These are phyloP conservation scores for Stenogyne calaminthoides DNA, from an alignment of 305 asterid species.

Conservation along the genomic window DNA sequence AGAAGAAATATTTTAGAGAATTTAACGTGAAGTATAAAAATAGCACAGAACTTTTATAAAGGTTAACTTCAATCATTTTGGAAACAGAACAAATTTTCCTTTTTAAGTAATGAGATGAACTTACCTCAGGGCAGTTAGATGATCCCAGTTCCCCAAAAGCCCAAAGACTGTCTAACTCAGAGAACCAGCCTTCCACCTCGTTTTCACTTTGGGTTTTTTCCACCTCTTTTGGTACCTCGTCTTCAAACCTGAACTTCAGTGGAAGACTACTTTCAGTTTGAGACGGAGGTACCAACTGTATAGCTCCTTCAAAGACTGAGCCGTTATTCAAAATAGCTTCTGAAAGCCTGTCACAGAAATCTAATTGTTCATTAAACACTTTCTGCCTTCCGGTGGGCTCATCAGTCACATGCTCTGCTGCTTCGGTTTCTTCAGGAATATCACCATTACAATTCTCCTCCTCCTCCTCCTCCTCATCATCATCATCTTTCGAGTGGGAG, in stretches of 20 bases:
- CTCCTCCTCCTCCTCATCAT: background rate
- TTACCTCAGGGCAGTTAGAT: constrained; percentile 30
- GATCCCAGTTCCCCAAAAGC: constrained; percentile 18
- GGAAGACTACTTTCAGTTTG: constrained; percentile 36
- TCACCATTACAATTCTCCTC: background rate
- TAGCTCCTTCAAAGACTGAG: constrained; percentile 14
- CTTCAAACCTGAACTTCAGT: constrained; percentile 48
- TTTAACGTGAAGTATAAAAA: background rate
- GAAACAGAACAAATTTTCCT: constrained; percentile 1
- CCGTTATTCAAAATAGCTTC: constrained; percentile 39
- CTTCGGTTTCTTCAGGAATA: too few relatives aligned
- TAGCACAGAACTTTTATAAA: background rate
- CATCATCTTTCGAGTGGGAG: background rate
- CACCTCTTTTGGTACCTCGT: constrained; percentile 35
- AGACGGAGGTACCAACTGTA: constrained; percentile 19
- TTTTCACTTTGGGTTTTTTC: constrained; percentile 43
- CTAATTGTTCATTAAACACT: background rate
- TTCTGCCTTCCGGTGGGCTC: constrained; percentile 15
- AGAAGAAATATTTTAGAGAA: background rate
- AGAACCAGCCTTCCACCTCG: constrained; percentile 38
- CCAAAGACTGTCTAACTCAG: constrained; percentile 20
- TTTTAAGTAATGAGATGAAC: constrained; percentile 12
- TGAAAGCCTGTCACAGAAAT: constrained; percentile 37
- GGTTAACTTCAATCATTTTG: background rate
- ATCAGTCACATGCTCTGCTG: background rate